Base-by-base conservation (phyloP, 805 yeast species). In the Clavispora vitiphila region DNA sequence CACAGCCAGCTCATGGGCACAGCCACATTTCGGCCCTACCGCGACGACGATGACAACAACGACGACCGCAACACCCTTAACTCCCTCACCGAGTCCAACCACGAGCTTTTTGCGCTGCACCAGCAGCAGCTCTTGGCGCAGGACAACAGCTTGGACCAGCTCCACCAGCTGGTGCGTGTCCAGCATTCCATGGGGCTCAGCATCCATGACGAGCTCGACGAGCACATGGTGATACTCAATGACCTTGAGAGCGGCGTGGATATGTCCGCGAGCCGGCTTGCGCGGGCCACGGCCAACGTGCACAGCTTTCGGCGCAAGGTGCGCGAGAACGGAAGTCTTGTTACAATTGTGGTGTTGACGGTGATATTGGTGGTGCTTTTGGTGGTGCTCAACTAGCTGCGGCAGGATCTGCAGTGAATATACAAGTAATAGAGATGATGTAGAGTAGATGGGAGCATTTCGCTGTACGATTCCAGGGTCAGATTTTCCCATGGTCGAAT, bases 221-320 rank as follows among this genome's bases (percentile, higher is more conserved):
- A 68, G 35, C 75, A 70, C 47, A 43, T 70, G 42, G 65, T 70
- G 12, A 39, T 69, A 12, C 59, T 70, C 42, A 60, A 61, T 43
- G 74, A 70, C 49, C 55, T 70, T 35, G 75, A 70, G 43, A 55
- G 49, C 30, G 74, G 74, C 1, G 71, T 68, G 8, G 74, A 67
- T 35, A 40, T 43, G 25, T 59, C 73, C 3, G 49, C 52, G n/a
- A 42, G 44, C 9, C 50, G 65, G 37, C 48, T 70, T n/a, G 56
- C 56, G 41, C 54, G 55, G 9, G 71, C 73, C 8, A 52, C 57
- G 11, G 47, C 51, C 37, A 51, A 65, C 19, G 50, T 70, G 21
- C 51, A 50, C 19, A 56, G 55, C 19, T 70, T 69, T 46, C 49
- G 69, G 27, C 41, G 57, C n/a, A 58, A 48, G 43, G 61, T 61